A percentile compares a stretch with the other conserved stretches of the same genome.
Evolutionary conservation across 140 eudicot species (phyloP).

Genomic region (Bidens hawaiensis): DNA sequence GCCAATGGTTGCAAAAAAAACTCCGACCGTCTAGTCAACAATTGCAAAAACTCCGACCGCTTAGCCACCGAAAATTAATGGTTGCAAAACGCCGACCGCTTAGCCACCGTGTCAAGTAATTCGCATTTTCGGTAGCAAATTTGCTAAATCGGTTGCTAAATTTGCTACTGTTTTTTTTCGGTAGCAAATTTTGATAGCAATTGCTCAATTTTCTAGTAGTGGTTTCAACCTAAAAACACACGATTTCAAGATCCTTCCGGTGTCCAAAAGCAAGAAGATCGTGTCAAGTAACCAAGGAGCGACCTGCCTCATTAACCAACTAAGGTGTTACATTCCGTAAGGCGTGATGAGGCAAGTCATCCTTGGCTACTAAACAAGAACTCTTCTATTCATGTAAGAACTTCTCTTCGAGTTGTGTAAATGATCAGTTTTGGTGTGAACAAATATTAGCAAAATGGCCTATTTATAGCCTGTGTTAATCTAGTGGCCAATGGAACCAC

Average conservation of each 20-base stretch:
- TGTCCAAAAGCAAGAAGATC: slow-evolving; percentile 2
- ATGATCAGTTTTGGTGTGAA: slow-evolving; percentile 15
- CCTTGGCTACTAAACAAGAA: slow-evolving; percentile 65
- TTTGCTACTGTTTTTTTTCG: no score
- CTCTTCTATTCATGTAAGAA: slow-evolving; percentile 31
- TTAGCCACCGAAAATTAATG: no score
- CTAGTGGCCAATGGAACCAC: not conserved
- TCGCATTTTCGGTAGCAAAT: no score
- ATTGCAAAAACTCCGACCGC: no score
- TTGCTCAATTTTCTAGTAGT: no score
- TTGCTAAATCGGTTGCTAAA: no score
- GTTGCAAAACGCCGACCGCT: no score
- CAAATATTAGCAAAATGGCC: not conserved
- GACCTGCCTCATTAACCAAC: slow-evolving; percentile 7
- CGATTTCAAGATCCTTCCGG: not conserved
- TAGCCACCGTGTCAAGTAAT: no score
- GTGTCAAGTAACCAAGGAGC: slow-evolving; percentile 16
- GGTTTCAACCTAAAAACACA: not conserved
- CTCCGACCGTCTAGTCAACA: no score
- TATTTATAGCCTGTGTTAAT: slow-evolving; percentile 16
- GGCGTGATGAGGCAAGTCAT: slow-evolving; percentile 46
- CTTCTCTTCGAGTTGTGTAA: slow-evolving; percentile 8
- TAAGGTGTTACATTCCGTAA: slow-evolving; percentile 6
- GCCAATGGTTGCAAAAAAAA: no score
- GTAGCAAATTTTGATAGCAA: no score